Evolutionary conservation across 2,329 filamentous ascomycete species (phyloP).

Genomic region (Sclerotinia spermophila): DNA sequence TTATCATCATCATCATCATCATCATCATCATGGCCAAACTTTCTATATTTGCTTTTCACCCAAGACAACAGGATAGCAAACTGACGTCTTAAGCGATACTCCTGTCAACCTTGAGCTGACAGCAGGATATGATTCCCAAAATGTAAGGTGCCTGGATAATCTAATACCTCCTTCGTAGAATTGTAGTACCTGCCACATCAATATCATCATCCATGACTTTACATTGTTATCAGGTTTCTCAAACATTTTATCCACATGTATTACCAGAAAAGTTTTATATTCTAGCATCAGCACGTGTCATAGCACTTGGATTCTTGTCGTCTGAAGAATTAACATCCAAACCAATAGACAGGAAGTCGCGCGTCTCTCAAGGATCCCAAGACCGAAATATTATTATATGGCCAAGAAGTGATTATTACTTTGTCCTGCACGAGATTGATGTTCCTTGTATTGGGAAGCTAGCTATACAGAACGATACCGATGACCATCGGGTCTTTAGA

Average conservation of each 20-base stretch:
- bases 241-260: not conserved
- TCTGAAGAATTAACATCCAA: not conserved
- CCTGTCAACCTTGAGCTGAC: not conserved
- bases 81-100: not conserved
- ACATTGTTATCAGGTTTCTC: not conserved
- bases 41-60: not conserved
- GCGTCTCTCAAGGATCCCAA: not conserved
- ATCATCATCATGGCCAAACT: not conserved
- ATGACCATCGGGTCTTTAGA: not conserved
- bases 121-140: not conserved
- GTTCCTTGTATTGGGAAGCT: not conserved
- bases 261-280: not conserved
- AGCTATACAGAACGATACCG: not conserved
- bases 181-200: not conserved
- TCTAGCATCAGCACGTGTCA: not conserved
- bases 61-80: not conserved
- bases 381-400: not conserved
- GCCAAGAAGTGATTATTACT: not conserved
- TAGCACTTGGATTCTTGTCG: not conserved
- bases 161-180: not conserved
- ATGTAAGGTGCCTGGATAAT: not conserved
- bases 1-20: not conserved
- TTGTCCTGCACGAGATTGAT: not conserved
- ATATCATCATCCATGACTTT: not conserved
- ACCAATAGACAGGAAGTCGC: not conserved